Evolutionary conservation across 179 eudicot genomes (phyloP), one percentile per base, ranked within the genome.

Genomic region (Nepenthes alata): DNA sequence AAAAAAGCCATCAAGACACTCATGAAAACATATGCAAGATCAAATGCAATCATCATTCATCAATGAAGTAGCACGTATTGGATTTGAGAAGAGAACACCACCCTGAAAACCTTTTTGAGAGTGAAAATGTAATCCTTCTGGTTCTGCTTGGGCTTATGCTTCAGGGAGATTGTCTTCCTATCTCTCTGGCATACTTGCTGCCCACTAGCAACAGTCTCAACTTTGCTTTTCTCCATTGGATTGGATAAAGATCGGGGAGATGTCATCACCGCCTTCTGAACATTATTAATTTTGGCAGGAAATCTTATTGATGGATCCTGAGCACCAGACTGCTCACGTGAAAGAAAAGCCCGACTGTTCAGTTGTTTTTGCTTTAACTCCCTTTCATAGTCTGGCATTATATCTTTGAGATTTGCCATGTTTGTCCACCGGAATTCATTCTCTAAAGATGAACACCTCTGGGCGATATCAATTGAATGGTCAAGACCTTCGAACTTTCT

Each of bases 131-230:
- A 48, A 53, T 55, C 71, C 63, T 50, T 74, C 60, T 4, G 60
- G 14, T 54, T 67, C 15, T 50, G 70, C 64, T 77, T 79, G 60
- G 59, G 16, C 57, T 75, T 82, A 54, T 81, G 77, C 80, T 70
- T 81, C 62, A 54, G 16, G 11, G 47, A 60, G 53, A 55, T 52
- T 35, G 62, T 34, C 34, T 58, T 72, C 55, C 64, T 74, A 60
- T 75, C 75, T 70, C 59, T 72, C 52, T 54, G 74, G 57, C 35
- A 55, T 61, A 68, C 56, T 35, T 72, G 62, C 58, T 14, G 61
- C 45, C 63, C 70, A 37, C 66, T 57, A 37, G 11, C 67, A 38
- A 67, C 57, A 54, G 51, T 56, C 56, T 55, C 69, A 58, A 34
- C 55, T 50, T 72, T 72, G 61, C 37, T 59, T 36, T 63, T 63